Base-by-base conservation (phyloP, 257 asterid genomes). In the Przewalskia tangutica region DNA sequence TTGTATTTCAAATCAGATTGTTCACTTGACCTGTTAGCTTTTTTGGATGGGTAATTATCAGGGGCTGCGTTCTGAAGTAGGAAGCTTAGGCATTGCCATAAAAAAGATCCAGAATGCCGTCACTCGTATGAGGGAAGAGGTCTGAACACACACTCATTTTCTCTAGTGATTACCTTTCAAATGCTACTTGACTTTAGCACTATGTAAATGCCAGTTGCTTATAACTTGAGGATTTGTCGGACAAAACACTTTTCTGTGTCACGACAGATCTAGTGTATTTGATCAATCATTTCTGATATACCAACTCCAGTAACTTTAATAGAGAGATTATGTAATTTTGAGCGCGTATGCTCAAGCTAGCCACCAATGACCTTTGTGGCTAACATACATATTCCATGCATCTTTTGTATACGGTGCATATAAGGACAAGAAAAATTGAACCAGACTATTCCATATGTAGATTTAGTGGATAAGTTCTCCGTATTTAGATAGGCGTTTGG, bases 21-120 rank as follows among this genome's bases (percentile, higher is more conserved):
- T 48, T 36, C 4, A 34, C 42, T 65, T 71, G 6, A 50, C 66
- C 62, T 54, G 48, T 42, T 16, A 40, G 51, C 59, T 38, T 23
- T 54, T 34, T 53, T 51, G 17, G n/a, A 58, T 48, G 77, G 80
- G 64, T 48, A 44, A 81, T 83, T 76, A 50, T 54, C 85, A 88
- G 91, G 88, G 79, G 46, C 81, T 88, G 83, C 88, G 76, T 58
- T 81, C 79, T 56, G 91, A 88, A 86, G 86, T 86, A 73, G 85
- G 67, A 55, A 82, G 68, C 17, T 78, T 84, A 60, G 83, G 87
- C 20, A 77, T 86, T 62, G 77, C 81, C 48, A 79, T 88, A 63
- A 85, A 81, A 83, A 88, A 80, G 84, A 79, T 86, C 65, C 89
- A 86, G 79, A 82, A 83, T 73, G 85, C 88, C 53, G 82, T 86